A percentile compares a stretch with the other conserved stretches of the same genome.
Evolutionary conservation across 306 rosid genomes (phyloP).

Genomic region (Casuarina glauca): DNA sequence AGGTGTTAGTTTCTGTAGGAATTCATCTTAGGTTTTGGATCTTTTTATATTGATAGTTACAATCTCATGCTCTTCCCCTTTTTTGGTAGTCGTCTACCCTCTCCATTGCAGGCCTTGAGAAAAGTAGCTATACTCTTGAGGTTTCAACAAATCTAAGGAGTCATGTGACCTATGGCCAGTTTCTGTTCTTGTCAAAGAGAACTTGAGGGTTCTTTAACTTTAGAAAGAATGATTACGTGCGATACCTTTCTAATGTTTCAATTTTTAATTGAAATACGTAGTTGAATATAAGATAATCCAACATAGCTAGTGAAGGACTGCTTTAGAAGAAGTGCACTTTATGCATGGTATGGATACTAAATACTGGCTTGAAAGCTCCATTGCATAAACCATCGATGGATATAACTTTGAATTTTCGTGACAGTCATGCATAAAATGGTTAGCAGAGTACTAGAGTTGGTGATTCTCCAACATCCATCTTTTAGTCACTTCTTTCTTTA

Average conservation of each 20-base stretch:
- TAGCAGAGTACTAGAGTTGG: neutral
- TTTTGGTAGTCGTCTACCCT: neutral
- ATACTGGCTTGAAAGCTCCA: neutral
- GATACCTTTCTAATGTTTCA: neutral
- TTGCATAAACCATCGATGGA: neutral
- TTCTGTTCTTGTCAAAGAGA: neutral
- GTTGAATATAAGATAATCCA: neutral
- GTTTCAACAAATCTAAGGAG: neutral
- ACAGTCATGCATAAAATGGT: neutral
- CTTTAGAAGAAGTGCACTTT: neutral
- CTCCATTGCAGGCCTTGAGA: neutral
- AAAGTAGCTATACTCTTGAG: neutral
- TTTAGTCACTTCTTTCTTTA: neutral
- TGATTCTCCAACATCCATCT: neutral
- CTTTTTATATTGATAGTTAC: neutral
- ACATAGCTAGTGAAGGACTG: neutral
- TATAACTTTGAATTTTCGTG: neutral
- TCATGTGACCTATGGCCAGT: neutral
- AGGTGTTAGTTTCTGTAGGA: neutral
- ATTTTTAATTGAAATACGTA: neutral
- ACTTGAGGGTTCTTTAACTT: neutral
- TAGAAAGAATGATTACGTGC: neutral
- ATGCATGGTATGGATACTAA: neutral
- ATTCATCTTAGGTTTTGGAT: slow-evolving; percentile 1
- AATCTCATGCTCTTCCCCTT: neutral